Conservation (phyloP, 2,329 filamentous ascomycete genomes). For the Phialocephala subalpina region DNA sequence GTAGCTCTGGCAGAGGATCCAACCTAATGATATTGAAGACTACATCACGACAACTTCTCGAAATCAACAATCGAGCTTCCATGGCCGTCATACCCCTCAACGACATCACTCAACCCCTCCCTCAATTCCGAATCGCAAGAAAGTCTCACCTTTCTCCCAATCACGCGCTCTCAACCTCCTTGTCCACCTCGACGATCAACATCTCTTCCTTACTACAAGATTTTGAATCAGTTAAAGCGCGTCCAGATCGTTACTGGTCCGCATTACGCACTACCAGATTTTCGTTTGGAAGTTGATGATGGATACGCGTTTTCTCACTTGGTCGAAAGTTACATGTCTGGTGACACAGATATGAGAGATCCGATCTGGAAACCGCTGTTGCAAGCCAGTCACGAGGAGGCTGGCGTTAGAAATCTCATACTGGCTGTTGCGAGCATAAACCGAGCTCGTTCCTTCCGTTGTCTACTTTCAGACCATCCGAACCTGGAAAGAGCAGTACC, state of each 20-base stretch:
- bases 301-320: constrained; percentile 22
- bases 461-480: too few relatives aligned
- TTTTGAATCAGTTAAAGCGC: constrained; percentile 13
- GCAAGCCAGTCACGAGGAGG: too few relatives aligned
- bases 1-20: too few relatives aligned
- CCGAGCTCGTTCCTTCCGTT: too few relatives aligned
- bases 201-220: constrained; percentile 23
- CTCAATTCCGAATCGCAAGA: background rate
- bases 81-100: background rate
- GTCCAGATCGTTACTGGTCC: constrained; percentile 22
- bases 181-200: constrained; percentile 27
- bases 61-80: background rate
- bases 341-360: background rate
- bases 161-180: constrained; percentile 20
- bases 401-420: too few relatives aligned
- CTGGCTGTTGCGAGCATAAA: too few relatives aligned
- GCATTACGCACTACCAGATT: constrained; percentile 20
- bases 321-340: background rate
- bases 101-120: background rate
- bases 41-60: constrained; percentile 7
- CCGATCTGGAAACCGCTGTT: too few relatives aligned
- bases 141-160: constrained; percentile 13
- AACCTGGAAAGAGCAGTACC: background rate
- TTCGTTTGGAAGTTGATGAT: constrained; percentile 23
- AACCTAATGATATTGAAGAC: background rate